Base-by-base conservation (phyloP, 768 basidiomycete genomes). In the Scleroderma citrinum region DNA sequence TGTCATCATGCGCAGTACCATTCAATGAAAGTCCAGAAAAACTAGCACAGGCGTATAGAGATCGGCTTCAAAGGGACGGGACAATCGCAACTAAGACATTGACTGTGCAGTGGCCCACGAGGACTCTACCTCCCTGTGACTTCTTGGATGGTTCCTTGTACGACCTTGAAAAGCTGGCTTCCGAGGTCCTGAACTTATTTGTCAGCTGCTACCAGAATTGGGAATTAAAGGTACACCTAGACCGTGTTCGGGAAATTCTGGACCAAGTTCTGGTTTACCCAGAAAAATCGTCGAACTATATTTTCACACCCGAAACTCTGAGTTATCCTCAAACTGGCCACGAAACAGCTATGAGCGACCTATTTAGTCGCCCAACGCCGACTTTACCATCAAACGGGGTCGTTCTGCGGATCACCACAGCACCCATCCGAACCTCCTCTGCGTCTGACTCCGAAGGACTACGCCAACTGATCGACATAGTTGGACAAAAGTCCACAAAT, bases 11-110 rank as follows among this genome's bases (percentile, higher is more conserved):
- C 12, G 49, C 54, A 6, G 2, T 3, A 12, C 0, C 37, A 8
- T 65, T 61, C 6, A 43, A 59, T 6, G 0, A 1, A 12, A 63
- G 64, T 35, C 52, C 49, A 10, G 64, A 64, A 35, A 32, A 7
- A 32, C 13, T 13, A 7, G 13, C 7, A 32, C 7, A 13, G 31
- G 31, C 7, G 31, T 32, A 32, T 13, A 7, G 31, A 13, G 13
- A 32, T 7, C 31, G 38, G 52, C 30, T 8, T 44, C 21, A 35
- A 34, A 44, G 17, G 19, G 39, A 41, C 39, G 13, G 23, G 12
- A 21, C 19, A 3, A 41, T 6, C 10, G 39, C n/a, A n/a, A n/a
- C 12, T 19, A 4, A 12, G 20, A 20, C 14, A 3, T 20, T 41
- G 39, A 20, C 20, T 19, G 14, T 12, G 19, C 23, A 19, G 3